These are phyloP conservation scores for Diaporthe citrichinensis DNA, from an alignment of 2,329 filamentous ascomycete genomes.

Conservation along the genomic window DNA sequence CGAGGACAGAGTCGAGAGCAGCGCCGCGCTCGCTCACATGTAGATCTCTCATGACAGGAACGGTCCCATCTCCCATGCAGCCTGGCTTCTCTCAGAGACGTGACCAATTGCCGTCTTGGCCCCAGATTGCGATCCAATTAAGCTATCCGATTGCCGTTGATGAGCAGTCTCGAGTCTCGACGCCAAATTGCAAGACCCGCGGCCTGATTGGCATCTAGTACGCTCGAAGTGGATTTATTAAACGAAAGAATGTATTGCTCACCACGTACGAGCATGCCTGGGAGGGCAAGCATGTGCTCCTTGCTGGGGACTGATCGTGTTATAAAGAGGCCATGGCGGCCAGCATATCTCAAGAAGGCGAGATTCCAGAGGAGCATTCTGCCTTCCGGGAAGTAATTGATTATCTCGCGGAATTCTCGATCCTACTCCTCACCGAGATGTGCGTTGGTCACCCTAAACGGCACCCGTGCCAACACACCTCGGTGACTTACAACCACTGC, in stretches of 20 bases:
- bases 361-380: background rate
- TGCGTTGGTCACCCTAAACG: conserved; percentile 68
- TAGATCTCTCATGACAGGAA: conserved; percentile 19
- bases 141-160: conserved; percentile 23
- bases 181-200: conserved; percentile 32
- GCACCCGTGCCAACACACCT: conserved; percentile 68
- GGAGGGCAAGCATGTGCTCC: background rate
- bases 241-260: background rate
- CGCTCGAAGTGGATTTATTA: conserved; percentile 9
- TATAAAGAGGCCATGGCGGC: conserved; percentile 22
- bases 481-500: conserved; percentile 69
- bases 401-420: background rate
- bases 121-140: conserved; percentile 24
- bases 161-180: conserved; percentile 33
- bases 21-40: conserved; percentile 21
- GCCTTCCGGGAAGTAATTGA: background rate
- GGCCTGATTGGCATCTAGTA: conserved; percentile 27
- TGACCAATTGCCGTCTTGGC: background rate
- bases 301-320: background rate
- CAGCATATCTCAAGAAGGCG: background rate
- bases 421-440: conserved; percentile 54
- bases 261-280: conserved; percentile 11
- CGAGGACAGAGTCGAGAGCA: background rate
- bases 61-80: conserved; percentile 6
- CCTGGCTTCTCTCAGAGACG: conserved; percentile 15